Evolutionary conservation across 441 rosid species (phyloP).

Genomic region (Adansonia gregorii): DNA sequence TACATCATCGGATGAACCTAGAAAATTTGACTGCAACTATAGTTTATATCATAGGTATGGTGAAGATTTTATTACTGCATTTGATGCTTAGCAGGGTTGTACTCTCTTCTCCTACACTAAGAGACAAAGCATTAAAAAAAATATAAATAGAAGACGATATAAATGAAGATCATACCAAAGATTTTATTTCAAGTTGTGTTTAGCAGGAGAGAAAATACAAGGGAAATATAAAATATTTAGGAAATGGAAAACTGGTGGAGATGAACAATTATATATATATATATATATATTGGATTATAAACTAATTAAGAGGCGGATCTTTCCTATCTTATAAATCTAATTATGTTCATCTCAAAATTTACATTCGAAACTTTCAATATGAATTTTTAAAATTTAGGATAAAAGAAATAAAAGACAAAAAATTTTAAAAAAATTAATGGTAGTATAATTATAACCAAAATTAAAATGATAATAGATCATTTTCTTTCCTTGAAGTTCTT

Average conservation of each 20-base stretch:
- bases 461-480: background rate
- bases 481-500: too few relatives aligned
- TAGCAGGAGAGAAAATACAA: background rate
- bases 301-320: too few relatives aligned
- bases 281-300: too few relatives aligned
- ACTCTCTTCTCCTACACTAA: background rate
- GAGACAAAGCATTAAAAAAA: background rate
- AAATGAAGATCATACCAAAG: background rate
- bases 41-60: background rate
- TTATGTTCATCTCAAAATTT: too few relatives aligned
- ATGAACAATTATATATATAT: too few relatives aligned
- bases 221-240: background rate
- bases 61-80: conserved; percentile 1
- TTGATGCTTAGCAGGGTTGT: conserved; percentile 7
- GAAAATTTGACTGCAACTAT: background rate
- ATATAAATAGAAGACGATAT: background rate
- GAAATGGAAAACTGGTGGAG: too few relatives aligned
- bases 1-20: background rate
- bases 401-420: too few relatives aligned
- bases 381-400: too few relatives aligned
- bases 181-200: background rate
- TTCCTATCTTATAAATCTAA: too few relatives aligned
- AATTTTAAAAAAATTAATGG: too few relatives aligned
- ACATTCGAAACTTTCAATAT: background rate
- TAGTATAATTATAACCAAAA: background rate